Evolutionary conservation across 1,284 basidiomycete genomes (phyloP).

Genomic region (Malassezia japonica): DNA sequence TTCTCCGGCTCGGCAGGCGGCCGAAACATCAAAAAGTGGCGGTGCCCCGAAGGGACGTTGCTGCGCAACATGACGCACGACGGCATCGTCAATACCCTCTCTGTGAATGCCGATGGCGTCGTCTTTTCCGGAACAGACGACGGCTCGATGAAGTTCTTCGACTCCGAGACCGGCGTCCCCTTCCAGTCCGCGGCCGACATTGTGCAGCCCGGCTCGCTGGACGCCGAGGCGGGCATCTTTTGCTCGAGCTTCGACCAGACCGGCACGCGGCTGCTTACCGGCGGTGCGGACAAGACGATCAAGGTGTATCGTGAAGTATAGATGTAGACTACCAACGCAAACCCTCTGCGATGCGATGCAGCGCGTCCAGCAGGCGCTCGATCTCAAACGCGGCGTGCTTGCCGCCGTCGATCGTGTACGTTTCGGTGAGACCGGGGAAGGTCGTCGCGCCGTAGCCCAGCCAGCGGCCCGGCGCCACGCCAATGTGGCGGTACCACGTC

Average conservation of each 20-base stretch:
- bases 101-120: constrained; percentile 88
- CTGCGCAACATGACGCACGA: constrained; percentile 94
- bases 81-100: constrained; percentile 90
- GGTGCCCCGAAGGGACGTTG: constrained; percentile 87
- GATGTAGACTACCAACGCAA: constrained; percentile 60
- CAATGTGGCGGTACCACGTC: constrained; percentile 76
- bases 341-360: constrained; percentile 14
- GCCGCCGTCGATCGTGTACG: constrained; percentile 43
- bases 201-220: constrained; percentile 89
- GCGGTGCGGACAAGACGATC: constrained; percentile 76
- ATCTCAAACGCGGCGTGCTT: constrained; percentile 27
- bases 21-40: constrained; percentile 99
- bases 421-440: constrained; percentile 69
- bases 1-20: constrained; percentile 87
- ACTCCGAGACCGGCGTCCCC: constrained; percentile 83
- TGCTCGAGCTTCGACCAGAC: constrained; percentile 94
- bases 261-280: constrained; percentile 81
- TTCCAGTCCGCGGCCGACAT: constrained; percentile 91
- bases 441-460: constrained; percentile 77
- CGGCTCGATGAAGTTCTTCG: constrained; percentile 49
- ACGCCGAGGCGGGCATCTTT: constrained; percentile 81
- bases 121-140: constrained; percentile 69
- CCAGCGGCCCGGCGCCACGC: constrained; percentile 80
- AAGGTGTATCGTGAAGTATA: constrained; percentile 17
- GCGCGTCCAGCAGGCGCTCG: constrained; percentile 20